Conservation (phyloP, 169 alveolate genomes). For the Plasmodium berghei region DNA sequence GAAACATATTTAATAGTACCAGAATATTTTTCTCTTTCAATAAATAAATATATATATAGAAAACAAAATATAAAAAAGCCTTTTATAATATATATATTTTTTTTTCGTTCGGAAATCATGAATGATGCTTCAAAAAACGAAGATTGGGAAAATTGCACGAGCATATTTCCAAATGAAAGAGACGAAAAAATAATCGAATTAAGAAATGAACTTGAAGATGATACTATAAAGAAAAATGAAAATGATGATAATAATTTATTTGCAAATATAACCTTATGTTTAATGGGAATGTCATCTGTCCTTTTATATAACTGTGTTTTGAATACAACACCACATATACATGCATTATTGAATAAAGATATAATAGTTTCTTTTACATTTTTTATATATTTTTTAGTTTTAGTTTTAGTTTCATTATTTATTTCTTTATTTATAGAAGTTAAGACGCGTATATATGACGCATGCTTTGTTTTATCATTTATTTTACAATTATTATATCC, state of each 20-base stretch:
- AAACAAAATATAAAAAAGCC: too few species aligned
- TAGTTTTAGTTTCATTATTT: constrained; percentile 40
- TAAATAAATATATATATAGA: too few species aligned
- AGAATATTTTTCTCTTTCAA: too few species aligned
- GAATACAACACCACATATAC: constrained; percentile 73
- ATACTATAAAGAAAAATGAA: background rate
- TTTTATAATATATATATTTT: too few species aligned
- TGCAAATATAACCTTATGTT: constrained; percentile 59
- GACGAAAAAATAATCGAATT: background rate
- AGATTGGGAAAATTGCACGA: too few species aligned
- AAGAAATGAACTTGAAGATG: background rate
- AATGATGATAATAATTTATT: background rate
- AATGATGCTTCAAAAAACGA: too few species aligned
- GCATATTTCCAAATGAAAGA: background rate
- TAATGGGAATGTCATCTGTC: constrained; percentile 73
- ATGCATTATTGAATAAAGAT: constrained; percentile 47
- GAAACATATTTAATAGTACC: too few species aligned
- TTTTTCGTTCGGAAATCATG: too few species aligned
- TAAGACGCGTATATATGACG: constrained; percentile 36
- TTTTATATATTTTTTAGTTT: constrained; percentile 51
- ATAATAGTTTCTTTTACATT: constrained; percentile 51
- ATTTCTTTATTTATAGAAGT: constrained; percentile 66
- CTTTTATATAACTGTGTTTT: constrained; percentile 51
- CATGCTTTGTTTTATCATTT: constrained; percentile 53
- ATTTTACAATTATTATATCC: constrained; percentile 38